A percentile compares a stretch with the other conserved stretches of the same genome.
phyloP scores from a whole-genome alignment of 2,329 filamentous ascomycete species.

The Neofusicoccum parvum region DNA sequence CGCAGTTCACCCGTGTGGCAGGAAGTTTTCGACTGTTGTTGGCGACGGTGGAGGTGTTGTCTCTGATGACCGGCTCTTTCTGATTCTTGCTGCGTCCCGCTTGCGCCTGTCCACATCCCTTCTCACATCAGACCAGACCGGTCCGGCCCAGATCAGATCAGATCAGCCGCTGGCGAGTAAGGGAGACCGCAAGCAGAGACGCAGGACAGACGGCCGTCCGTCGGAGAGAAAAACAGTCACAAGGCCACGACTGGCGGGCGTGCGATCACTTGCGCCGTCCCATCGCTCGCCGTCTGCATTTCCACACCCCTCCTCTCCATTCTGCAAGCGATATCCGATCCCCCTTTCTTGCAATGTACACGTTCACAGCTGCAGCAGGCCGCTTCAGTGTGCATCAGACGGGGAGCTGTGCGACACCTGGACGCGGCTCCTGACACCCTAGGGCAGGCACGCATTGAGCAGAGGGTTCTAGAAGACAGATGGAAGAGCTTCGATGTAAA shows the following conservation, averaged over 20 bases:
- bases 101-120: background rate
- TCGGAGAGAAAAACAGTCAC: background rate
- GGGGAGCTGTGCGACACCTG: background rate
- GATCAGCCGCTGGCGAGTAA: background rate
- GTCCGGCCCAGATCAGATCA: conserved; percentile 13
- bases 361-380: background rate
- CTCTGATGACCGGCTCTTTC: conserved; percentile 13
- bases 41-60: background rate
- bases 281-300: background rate
- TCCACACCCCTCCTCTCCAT: background rate
- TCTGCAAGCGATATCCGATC: background rate
- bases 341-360: background rate
- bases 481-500: conserved; percentile 3
- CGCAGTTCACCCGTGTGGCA: background rate
- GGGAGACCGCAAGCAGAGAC: background rate
- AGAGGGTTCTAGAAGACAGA: conserved; percentile 11
- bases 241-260: background rate
- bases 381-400: background rate
- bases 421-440: conserved; percentile 3
- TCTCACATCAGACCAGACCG: conserved; percentile 10
- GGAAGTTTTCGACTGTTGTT: background rate
- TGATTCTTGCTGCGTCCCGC: conserved; percentile 8
- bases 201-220: background rate
- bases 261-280: background rate
- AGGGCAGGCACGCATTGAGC: conserved; percentile 1